Base-by-base conservation (phyloP, 2,329 filamentous ascomycete genomes). In the Emergomyces orientalis region DNA sequence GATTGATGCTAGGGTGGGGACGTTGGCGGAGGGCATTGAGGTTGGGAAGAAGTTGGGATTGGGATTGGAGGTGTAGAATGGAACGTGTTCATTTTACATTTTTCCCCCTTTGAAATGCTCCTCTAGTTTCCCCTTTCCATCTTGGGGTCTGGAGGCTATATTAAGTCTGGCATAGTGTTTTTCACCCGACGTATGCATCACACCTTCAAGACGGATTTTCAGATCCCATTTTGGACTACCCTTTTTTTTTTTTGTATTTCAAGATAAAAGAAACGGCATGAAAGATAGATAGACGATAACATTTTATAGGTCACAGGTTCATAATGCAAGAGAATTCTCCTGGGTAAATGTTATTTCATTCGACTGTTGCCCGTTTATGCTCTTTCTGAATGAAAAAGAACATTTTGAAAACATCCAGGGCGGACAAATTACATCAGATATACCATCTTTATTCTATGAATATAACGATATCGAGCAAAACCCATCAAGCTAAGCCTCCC, bases 1-100 rank as follows among this genome's bases (percentile, higher is more conserved):
- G 0, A 89, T 94, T 67, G 90, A 94, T 74, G 89, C 89, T 6
- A 80, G 89, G 47, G 86, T 93, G 1, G 89, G 87, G 1, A 90
- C 88, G 5, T 75, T 93, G 55, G 90, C 89, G 0, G 89, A 93
- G 73, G 89, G 89, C 0, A 86, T 93, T 64, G 86, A 92, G 71
- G 76, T 90, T 65, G 87, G 87, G 25, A 88, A 85, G 77, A 75
- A 73, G 66, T 72, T 59, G 47, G 34, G 41, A 9, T n/a, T 32
- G 45, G 37, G 30, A 11, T 25, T 32, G 13, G 59, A 30, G 6
- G 11, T 25, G 2, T 41, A 43, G 22, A 37, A 5, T 19, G 22
- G 30, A 55, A n/a, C 1, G 17, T n/a, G 30, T 34, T 34, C 14
- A 37, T 41, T 27, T 41, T 37, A 19, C 32, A 3, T 22, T 25